Base-by-base conservation (phyloP, 2,329 filamentous ascomycete species). In the Aspergillus udagawae region DNA sequence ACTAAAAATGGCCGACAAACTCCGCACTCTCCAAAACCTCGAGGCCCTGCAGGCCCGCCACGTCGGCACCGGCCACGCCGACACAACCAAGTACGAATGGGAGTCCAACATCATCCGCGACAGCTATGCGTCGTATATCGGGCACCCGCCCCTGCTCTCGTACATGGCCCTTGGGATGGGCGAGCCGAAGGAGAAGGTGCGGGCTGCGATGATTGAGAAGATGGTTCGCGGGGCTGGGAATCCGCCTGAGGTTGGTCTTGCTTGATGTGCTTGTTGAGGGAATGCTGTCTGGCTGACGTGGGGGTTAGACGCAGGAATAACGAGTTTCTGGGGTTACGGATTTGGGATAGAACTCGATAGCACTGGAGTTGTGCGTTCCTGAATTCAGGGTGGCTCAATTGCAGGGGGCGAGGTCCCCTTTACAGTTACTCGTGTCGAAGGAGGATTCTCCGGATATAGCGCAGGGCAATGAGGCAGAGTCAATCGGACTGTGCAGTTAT, bases 41-140 rank as follows among this genome's bases (percentile, higher is more conserved):
- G 94, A 99, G 78, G 88, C 92, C 63, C 89, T 97, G 20, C 94
- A 99, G 78, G 88, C 92, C 70, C 95, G 95, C 70, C 97, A 94
- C 80, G 83, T 99, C 69, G 94, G 94, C 66, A 97, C 94, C 3
- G 94, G 94, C 25, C 92, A 97, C 75, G 91, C 93, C 47, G 94
- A 99, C 79, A 97, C 93, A 14, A 96, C 92, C 27, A 95, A 91
- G 75, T 94, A 94, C 86, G 94, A 99, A 78, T 99, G 92, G 92
- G 89, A 89, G 52, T 92, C 90, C 59, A 99, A 97, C 79, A 93
- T 97, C 71, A 85, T 92, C 72, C 92, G 94, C 73, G 94, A 99
- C 79, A 95, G 89, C 23, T 92, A 93, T 72, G 86, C 92, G 21
- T 92, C 87, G 61, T 92, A 96, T 68, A 84, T 94, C 63, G 94